Conservation (phyloP, 495 filamentous ascomycete genomes). For the Glonium stellatum region DNA sequence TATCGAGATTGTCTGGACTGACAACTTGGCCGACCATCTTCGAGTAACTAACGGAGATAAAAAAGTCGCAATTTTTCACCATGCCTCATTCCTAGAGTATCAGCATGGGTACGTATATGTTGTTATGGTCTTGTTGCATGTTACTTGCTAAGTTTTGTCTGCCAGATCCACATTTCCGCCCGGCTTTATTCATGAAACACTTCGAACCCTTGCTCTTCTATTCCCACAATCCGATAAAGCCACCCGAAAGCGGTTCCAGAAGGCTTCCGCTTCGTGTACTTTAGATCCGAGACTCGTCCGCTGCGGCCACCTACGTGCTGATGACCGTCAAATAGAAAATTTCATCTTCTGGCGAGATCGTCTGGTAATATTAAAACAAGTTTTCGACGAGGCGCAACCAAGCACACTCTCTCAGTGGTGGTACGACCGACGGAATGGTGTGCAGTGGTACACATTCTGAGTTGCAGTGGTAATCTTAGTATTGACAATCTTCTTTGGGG, state of each 20-base stretch:
- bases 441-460: conserved; percentile 53
- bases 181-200: conserved; percentile 41
- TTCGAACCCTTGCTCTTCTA: conserved; percentile 43
- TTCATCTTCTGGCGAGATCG: conserved; percentile 48
- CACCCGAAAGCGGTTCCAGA: conserved; percentile 10
- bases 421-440: conserved; percentile 45
- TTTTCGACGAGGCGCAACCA: conserved; percentile 47
- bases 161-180: conserved; percentile 29
- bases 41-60: conserved; percentile 37
- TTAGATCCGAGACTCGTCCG: conserved; percentile 31
- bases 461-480: conserved; percentile 43
- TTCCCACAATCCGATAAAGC: conserved; percentile 34
- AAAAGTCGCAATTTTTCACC: conserved; percentile 42
- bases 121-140: too few relatives aligned
- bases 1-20: conserved; percentile 39
- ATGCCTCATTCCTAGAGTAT: conserved; percentile 36
- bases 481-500: conserved; percentile 47
- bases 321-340: conserved; percentile 39
- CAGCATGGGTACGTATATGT: too few relatives aligned
- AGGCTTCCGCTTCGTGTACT: neutral
- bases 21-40: conserved; percentile 44
- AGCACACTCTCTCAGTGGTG: conserved; percentile 45
- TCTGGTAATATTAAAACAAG: conserved; percentile 45
- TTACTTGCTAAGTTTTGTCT: neutral
- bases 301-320: conserved; percentile 29